Evolutionary conservation across 768 basidiomycete species (phyloP).

Genomic region (Cyathus striatus): DNA sequence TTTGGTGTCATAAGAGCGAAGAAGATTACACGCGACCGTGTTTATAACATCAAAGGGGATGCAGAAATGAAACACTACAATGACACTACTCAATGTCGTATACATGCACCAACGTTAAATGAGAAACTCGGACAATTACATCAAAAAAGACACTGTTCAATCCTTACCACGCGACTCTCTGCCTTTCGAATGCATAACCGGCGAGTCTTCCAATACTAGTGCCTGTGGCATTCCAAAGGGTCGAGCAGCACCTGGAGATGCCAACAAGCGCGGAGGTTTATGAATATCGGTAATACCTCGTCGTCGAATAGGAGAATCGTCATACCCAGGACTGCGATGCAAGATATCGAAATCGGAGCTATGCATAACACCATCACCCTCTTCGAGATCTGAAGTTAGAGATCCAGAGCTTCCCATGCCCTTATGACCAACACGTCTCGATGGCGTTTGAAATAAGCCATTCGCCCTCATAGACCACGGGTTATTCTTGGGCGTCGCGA

Average conservation of each 20-base stretch:
- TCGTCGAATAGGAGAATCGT: constrained; percentile 54
- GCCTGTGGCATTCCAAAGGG: constrained; percentile 8
- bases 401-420: constrained; percentile 20
- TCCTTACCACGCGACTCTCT: background rate
- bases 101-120: background rate
- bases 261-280: constrained; percentile 24
- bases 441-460: constrained; percentile 51
- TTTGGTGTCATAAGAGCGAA: background rate
- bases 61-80: background rate
- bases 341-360: constrained; percentile 14
- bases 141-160: background rate
- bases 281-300: constrained; percentile 24
- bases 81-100: background rate
- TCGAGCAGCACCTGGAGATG: constrained; percentile 24
- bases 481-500: constrained; percentile 59
- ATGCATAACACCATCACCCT: constrained; percentile 12
- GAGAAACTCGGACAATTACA: background rate
- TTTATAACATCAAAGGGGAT: background rate
- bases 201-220: constrained; percentile 26
- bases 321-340: constrained; percentile 23
- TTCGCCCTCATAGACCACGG: constrained; percentile 39
- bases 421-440: constrained; percentile 25
- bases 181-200: constrained; percentile 21
- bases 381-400: constrained; percentile 24
- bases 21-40: background rate